Evolutionary conservation across 345 rosid genomes (phyloP), one percentile per base, ranked within the genome.

Genomic region (Eucalyptus cloeziana): DNA sequence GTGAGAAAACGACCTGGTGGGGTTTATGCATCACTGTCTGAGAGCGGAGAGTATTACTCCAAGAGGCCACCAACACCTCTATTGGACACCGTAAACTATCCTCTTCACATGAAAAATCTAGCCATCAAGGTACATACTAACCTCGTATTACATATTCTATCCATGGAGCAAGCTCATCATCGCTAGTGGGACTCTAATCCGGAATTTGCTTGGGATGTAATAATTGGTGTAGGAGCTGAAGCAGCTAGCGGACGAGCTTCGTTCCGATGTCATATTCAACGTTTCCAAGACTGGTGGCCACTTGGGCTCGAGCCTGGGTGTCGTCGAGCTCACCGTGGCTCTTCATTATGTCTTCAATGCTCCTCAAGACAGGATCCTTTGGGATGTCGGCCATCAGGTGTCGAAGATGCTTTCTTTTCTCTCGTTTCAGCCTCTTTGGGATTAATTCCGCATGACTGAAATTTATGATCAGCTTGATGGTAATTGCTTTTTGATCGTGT

Each of bases 331-430:
- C 54, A 98, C 99, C 40, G 99, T 98, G 88, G 98, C 98, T 90
- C 98, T 98, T 93, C 99, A 98, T 91, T 96, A 94, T 93, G 97
- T 98, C 90, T 98, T 98, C 87, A 96, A 95, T 89, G 88, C 97
- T 88, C 99, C 99, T 89, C 95, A 95, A 87, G 99, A 98, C 88
- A 96, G 89, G 94, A 94, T 98, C 25, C 92, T 98, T 13, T 98
- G 98, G 99, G 99, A 98, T 92, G 99, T 98, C 88, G 99, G 99
- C 89, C 99, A 98, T 92, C 99, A 98, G 98, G 98, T 95, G 54
- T 54, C 27, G 1, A 76, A 76, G 83, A 76, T 76, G 83, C 83
- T 37, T 11, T 76, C 83, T 37, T 76, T 40, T 76, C 24, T 76
- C 27, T 76, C 0, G 3, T 76, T 37, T 76, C 47, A 40, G 47